Evolutionary conservation across 345 rosid species (phyloP).

Genomic region (Isatis tinctoria): DNA sequence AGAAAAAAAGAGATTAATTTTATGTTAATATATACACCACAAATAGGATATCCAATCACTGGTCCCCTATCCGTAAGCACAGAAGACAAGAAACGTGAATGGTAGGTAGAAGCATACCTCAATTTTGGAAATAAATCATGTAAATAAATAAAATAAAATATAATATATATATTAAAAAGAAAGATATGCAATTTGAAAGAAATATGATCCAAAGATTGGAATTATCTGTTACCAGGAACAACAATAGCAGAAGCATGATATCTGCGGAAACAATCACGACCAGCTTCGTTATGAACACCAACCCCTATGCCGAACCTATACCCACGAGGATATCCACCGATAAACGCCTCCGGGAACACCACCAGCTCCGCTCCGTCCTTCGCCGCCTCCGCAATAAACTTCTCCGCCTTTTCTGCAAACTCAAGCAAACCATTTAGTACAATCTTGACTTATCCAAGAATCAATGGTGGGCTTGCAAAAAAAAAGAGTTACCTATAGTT

Average conservation of each 20-base stretch:
- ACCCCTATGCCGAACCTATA: slow-evolving; percentile 62
- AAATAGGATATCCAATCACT: neutral
- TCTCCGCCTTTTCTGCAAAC: slow-evolving; percentile 55
- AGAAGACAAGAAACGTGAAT: neutral
- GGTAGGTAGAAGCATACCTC: neutral
- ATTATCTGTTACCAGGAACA: slow-evolving; percentile 8
- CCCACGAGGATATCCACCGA: slow-evolving; percentile 87
- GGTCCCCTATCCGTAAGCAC: neutral
- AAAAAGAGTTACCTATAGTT: slow-evolving; percentile 35
- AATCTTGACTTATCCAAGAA: neutral
- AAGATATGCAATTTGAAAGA: too few relatives aligned
- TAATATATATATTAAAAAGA: too few relatives aligned
- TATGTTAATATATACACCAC: neutral
- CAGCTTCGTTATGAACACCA: slow-evolving; percentile 59
- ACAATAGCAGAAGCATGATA: slow-evolving; percentile 77
- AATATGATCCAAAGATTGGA: too few relatives aligned
- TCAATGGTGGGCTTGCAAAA: neutral
- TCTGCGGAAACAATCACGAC: slow-evolving; percentile 75
- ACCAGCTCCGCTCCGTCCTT: slow-evolving; percentile 68
- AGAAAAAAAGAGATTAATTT: neutral
- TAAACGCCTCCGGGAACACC: slow-evolving; percentile 78
- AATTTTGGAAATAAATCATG: too few relatives aligned
- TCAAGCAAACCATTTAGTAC: neutral
- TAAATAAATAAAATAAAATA: too few relatives aligned
- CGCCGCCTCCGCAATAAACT: slow-evolving; percentile 73